These are phyloP conservation scores for Lentinula edodes DNA, from an alignment of 768 basidiomycete species.

Conservation along the genomic window DNA sequence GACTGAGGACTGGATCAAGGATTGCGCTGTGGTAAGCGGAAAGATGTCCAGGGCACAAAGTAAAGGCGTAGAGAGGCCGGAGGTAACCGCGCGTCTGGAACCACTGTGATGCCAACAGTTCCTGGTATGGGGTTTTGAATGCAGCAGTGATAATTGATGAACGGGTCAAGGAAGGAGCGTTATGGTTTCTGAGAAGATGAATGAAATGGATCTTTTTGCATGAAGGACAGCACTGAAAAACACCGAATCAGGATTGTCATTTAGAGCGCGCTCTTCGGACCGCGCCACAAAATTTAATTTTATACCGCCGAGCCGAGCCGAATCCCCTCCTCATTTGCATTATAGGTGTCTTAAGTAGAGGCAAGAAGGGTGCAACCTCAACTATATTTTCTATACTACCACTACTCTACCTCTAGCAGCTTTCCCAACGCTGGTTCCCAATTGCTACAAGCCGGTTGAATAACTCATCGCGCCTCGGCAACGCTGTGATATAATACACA, in stretches of 20 bases:
- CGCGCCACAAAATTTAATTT: neutral
- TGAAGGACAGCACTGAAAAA: neutral
- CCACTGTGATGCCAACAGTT: neutral
- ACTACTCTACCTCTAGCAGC: constrained; percentile 2
- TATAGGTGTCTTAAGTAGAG: too few species aligned
- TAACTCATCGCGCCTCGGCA: constrained; percentile 18
- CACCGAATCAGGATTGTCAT: neutral
- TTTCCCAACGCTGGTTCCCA: constrained; percentile 13
- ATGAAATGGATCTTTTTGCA: neutral
- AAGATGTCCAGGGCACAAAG: neutral
- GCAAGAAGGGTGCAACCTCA: too few species aligned
- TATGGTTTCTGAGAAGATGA: neutral
- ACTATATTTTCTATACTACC: neutral
- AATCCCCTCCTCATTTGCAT: too few species aligned
- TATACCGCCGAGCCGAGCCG: too few species aligned
- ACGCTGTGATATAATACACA: constrained; percentile 17
- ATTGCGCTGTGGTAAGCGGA: neutral
- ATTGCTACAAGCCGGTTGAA: constrained; percentile 10
- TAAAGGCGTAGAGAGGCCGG: neutral
- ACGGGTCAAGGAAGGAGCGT: neutral
- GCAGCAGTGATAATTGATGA: neutral
- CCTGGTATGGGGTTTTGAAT: neutral
- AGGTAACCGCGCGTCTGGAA: neutral
- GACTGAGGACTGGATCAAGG: neutral
- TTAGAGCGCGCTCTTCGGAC: neutral